Base-by-base conservation (phyloP, 129 eudicot species). In the Silybum marianum region DNA sequence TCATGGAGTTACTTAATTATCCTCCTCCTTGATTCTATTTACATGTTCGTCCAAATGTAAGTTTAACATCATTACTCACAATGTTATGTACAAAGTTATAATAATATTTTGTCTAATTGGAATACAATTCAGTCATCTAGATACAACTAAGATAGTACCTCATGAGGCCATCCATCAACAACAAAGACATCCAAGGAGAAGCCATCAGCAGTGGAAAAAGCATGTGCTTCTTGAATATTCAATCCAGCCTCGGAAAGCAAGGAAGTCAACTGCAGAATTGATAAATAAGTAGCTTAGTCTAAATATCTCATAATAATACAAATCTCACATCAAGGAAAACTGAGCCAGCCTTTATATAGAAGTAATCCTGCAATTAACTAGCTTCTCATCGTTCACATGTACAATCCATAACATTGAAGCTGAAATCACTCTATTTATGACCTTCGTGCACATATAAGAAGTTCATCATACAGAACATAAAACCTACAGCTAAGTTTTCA, bases 171-270 rank as follows among this genome's bases (percentile, higher is more conserved):
- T 34, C 97, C 97, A 87, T 82, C 96, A 71, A 93, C 96, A 76
- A 93, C 97, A 89, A 93, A 93, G 78, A 90, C 97, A 93, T 90
- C 96, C 86, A 93, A 82, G 19, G 97, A 93, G 89, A 82, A 93
- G 54, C 97, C 97, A 83, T 93, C 97, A 73, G 83, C 84, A n/a
- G 97, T 93, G n/a, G 97, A 93, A 81, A 93, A 93, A 73, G 88
- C 97, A 84, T 93, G 97, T 74, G 97, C 97, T 84, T 93, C 97
- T 83, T 86, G 92, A 88, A 93, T 93, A 89, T 93, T 93, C 82
- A 93, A 83, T 42, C 96, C 93, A 79, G 88, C 87, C 87, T 93
- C 97, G 73, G 93, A 86, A 79, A 93, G 88, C 68, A 93, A 76
- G 69, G 89, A 80, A 51, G 96, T 90, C 85, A 93, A 87, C 97